Evolutionary conservation across 2,329 filamentous ascomycete genomes (phyloP).

Genomic region (Basipetospora chlamydospora): DNA sequence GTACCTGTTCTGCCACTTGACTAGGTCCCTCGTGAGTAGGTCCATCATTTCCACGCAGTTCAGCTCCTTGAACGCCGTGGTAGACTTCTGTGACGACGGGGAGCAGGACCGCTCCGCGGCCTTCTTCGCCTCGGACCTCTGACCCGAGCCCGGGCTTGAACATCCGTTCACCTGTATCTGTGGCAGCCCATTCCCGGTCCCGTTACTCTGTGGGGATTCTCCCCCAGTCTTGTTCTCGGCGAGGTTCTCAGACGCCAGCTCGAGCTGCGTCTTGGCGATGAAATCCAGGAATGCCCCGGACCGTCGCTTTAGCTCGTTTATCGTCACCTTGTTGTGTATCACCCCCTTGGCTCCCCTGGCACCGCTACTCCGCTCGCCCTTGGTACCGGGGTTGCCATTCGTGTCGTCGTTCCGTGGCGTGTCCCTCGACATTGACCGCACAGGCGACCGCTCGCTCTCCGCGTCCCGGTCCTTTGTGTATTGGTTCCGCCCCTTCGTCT

Average conservation of each 20-base stretch:
- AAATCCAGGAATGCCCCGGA: conserved; percentile 78
- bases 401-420: conserved; percentile 17
- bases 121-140: not conserved
- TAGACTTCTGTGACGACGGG: not conserved
- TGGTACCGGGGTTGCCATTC: conserved; percentile 19
- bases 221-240: conserved; percentile 10
- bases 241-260: conserved; percentile 55
- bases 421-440: conserved; percentile 23
- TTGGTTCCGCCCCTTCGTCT: conserved; percentile 63
- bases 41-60: conserved; percentile 87
- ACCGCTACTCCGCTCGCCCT: conserved; percentile 21
- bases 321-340: conserved; percentile 55
- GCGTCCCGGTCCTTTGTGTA: conserved; percentile 63
- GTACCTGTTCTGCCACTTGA: conserved; percentile 73
- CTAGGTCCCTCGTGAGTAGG: conserved; percentile 60
- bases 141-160: conserved; percentile 6
- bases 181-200: conserved; percentile 1
- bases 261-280: conserved; percentile 76
- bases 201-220: not conserved
- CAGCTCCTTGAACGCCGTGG: conserved; percentile 55
- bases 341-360: conserved; percentile 37
- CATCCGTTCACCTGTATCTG: conserved; percentile 8
- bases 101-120: not conserved
- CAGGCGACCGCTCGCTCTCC: conserved; percentile 41
- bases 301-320: conserved; percentile 78